Evolutionary conservation across 495 filamentous ascomycete species (phyloP).

Genomic region (Penicillium roqueforti): DNA sequence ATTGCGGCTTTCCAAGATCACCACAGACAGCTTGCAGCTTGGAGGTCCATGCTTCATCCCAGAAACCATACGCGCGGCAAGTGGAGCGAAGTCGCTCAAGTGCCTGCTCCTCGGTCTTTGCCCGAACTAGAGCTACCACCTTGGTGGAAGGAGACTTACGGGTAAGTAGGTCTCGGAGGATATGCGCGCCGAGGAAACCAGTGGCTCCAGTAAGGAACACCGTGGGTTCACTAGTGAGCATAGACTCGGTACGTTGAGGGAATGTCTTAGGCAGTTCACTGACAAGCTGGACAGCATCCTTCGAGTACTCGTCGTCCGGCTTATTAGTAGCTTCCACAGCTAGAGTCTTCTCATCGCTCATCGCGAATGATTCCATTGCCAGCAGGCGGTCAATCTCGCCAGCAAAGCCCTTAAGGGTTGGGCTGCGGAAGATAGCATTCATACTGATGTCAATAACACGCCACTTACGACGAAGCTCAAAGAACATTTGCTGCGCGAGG

Average conservation of each 20-base stretch:
- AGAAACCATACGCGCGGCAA: conserved; percentile 66
- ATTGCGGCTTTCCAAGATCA: conserved; percentile 63
- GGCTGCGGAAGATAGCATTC: conserved; percentile 69
- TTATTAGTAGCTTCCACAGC: conserved; percentile 24
- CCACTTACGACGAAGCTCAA: conserved; percentile 60
- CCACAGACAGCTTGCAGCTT: conserved; percentile 65
- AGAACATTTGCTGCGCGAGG: conserved; percentile 80
- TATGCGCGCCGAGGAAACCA: conserved; percentile 82
- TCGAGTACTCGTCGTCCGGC: conserved; percentile 59
- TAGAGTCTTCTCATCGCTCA: conserved; percentile 27
- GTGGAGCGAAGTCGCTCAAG: conserved; percentile 46
- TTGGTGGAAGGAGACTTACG: conserved; percentile 53
- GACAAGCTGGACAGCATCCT: conserved; percentile 58
- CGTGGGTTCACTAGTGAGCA: conserved; percentile 43
- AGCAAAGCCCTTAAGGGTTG: conserved; percentile 69
- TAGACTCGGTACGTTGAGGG: conserved; percentile 24
- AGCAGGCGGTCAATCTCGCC: conserved; percentile 66
- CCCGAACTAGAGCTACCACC: conserved; percentile 77
- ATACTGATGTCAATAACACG: conserved; percentile 67
- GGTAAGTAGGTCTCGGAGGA: conserved; percentile 69
- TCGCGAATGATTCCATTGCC: conserved; percentile 35
- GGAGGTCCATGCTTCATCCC: conserved; percentile 64
- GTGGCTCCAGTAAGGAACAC: conserved; percentile 88
- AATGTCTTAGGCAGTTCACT: conserved; percentile 44
- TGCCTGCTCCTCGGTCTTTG: conserved; percentile 49